Conservation (phyloP, 345 rosid genomes). For the Iberis pinnata region DNA sequence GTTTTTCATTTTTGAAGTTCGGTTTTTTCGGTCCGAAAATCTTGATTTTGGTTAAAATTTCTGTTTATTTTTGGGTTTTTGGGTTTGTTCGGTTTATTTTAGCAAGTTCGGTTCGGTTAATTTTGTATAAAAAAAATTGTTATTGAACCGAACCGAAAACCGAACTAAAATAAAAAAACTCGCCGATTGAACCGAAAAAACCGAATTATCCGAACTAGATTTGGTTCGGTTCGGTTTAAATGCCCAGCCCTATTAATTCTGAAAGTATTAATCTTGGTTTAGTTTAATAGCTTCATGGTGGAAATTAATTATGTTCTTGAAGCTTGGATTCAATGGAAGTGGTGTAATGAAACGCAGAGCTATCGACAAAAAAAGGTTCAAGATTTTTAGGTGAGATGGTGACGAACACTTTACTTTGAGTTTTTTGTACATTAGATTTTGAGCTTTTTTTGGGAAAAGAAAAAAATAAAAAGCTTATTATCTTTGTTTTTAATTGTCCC, state of each 20-base stretch:
- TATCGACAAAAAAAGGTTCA: conserved; percentile 12
- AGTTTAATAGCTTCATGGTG: conserved; percentile 23
- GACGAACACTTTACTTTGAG: conserved; percentile 25
- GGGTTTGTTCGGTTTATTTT: too few relatives aligned
- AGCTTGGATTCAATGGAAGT: conserved; percentile 18
- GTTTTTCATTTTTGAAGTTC: too few relatives aligned
- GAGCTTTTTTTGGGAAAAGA: conserved; percentile 9
- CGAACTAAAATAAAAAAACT: too few relatives aligned
- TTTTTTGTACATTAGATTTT: conserved; percentile 29
- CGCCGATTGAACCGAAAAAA: too few relatives aligned
- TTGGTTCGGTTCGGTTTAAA: too few relatives aligned
- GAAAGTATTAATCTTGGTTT: conserved; percentile 25
- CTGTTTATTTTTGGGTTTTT: too few relatives aligned
- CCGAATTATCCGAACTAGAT: too few relatives aligned
- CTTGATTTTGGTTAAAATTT: too few relatives aligned
- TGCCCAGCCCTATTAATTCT: conserved; percentile 17
- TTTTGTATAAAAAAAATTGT: too few relatives aligned
- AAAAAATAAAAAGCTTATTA: not conserved
- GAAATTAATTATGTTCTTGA: conserved; percentile 17
- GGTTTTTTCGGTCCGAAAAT: too few relatives aligned
- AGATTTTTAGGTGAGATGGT: conserved; percentile 23
- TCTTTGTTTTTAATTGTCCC: conserved; percentile 12
- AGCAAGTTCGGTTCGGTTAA: too few relatives aligned
- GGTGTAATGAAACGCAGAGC: not conserved
- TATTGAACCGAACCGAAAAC: too few relatives aligned